Evolutionary conservation across 352 stramenopile species (phyloP).

Genomic region (Globisporangium orthogonon): DNA sequence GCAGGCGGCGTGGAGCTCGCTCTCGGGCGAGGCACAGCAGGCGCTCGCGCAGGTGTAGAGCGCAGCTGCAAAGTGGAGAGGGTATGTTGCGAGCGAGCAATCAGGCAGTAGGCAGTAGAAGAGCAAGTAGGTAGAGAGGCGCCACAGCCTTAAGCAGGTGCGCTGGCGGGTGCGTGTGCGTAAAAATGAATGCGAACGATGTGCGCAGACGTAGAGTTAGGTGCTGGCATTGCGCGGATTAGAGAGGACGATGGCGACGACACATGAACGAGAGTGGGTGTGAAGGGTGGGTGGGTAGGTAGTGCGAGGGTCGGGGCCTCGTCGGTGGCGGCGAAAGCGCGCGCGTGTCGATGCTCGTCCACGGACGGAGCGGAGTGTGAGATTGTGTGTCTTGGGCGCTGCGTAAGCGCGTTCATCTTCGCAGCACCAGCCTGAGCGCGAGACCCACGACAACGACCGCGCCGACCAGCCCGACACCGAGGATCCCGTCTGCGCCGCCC

Average conservation of each 20-base stretch:
- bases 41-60: constrained; percentile 55
- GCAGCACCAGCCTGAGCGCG: constrained; percentile 66
- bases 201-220: not conserved
- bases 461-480: constrained; percentile 60
- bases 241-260: not conserved
- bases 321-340: not conserved
- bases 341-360: not conserved
- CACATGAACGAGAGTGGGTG: not conserved
- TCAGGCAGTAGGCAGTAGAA: not conserved
- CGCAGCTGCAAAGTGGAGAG: not conserved
- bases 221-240: not conserved
- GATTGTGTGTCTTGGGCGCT: not conserved
- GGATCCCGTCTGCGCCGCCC: constrained; percentile 38
- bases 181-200: not conserved
- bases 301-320: not conserved
- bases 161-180: not conserved
- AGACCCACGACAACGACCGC: constrained; percentile 68
- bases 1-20: constrained; percentile 59
- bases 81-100: not conserved
- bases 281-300: not conserved
- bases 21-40: constrained; percentile 67
- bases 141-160: too few relatives aligned
- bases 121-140: not conserved
- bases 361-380: not conserved
- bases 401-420: constrained; percentile 32